Evolutionary conservation across 495 filamentous ascomycete species (phyloP), one percentile per base, ranked within the genome.

Genomic region (Aspergillus taichungensis): DNA sequence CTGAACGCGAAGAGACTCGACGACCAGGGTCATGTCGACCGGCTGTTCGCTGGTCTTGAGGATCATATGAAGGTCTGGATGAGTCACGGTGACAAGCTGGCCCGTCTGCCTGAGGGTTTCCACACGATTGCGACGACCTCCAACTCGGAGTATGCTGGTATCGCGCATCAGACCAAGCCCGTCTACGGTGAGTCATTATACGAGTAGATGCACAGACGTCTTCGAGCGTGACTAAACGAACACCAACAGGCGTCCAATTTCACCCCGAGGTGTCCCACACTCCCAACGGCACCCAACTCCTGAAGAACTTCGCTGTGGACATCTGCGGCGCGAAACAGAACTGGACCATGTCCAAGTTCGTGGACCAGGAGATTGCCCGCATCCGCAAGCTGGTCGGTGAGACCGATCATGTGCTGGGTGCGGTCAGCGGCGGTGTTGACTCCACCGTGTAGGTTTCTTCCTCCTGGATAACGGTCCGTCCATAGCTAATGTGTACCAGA

Each of bases 401-500:
- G 11, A 81, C 74, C 39, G 89, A 77, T 0, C 88, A 90, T 58
- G 90, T 95, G 10, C 77, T 95, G 48, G 87, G 86, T 28, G 85
- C 87, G 37, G 85, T 90, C 27, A 87, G 80, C 48, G 92, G 92
- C 52, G 92, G 92, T 55, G 92, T 98, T 4, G 92, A 98, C 60
- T 84, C 78, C 7, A 98, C 92, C 4, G 92, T 75, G 28, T 5
- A 14, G 5, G 28, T 34, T 35, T 30, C n/a, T n/a, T n/a, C n/a
- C n/a, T n/a, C n/a, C n/a, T n/a, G n/a, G n/a, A n/a, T n/a, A n/a
- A n/a, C n/a, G n/a, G n/a, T n/a, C n/a, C n/a, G 13, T 8, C 6
- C 30, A n/a, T 2, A 8, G 13, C 9, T 34, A 7, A 13, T 9
- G 30, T 24, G 33, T 9, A 28, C 18, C 29, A 40, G 88, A 12